Base-by-base conservation (phyloP, 495 filamentous ascomycete species). In the Talaromyces trachyspermus region DNA sequence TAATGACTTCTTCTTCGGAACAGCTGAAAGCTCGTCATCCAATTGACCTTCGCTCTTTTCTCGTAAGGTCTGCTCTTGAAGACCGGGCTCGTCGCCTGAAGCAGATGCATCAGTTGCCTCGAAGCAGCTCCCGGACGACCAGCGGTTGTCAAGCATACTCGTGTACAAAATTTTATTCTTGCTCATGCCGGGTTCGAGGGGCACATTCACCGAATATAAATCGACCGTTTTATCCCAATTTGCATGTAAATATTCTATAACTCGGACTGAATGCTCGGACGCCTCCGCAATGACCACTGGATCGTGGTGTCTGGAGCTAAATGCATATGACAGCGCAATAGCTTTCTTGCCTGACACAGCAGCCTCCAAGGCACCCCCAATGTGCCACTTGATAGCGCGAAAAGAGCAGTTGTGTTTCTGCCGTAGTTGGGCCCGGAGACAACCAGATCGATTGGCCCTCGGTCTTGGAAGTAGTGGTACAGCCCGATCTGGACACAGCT, bases 371-470 rank as follows among this genome's bases (percentile, higher is more conserved):
- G 92, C 92, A 0, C 81, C 92, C 14, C 92, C 92, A 39, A 98
- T 69, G 92, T 98, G 17, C 92, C 92, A 33, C 81, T 88, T 30
- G 81, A 88, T 43, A 98, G 68, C n/a, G 84, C 83, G 56, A 97
- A 96, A 17, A 95, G 74, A 1, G 91, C 86, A 0, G 92, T 97
- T 3, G 86, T 86, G 65, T 98, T 98, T 29, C 91, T 73, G 6
- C 92, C 92, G 67, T 95, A 96, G 61, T 98, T 98, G 5, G 92
- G 92, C 1, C 92, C 92, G 10, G 78, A 84, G 4, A 98, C 76
- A 3, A 97, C 89, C 2, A 97, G 68, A 59, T 96, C 91, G 39
- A 96, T 71, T 12, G 79, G 80, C 2, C 81, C 87, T 19, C 80
- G 78, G 47, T 87, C 80, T 48, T 81, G 69, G 70, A 94, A 95